Conservation (phyloP, 179 eudicot species). For the Silene vulgaris region DNA sequence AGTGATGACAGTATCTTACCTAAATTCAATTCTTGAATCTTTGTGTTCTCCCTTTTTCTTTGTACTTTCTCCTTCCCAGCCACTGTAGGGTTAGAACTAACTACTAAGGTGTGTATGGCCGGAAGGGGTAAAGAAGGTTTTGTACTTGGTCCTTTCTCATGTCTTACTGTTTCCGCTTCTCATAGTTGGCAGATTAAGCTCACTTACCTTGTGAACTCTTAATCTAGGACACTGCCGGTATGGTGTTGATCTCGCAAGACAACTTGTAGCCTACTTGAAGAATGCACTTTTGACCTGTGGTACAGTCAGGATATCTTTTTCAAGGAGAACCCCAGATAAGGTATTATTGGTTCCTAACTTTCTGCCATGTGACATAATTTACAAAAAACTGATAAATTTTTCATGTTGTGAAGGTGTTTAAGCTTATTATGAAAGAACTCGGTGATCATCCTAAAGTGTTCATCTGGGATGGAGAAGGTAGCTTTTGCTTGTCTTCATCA, state of each 20-base stretch:
- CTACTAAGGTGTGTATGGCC: background rate
- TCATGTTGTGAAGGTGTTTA: constrained; percentile 45
- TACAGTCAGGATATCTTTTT: constrained; percentile 65
- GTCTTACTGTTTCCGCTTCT: background rate
- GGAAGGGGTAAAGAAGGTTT: background rate
- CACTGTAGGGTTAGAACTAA: background rate
- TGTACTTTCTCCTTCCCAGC: background rate
- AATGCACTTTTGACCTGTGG: constrained; percentile 64
- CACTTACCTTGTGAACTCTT: constrained; percentile 7
- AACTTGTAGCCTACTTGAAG: constrained; percentile 57
- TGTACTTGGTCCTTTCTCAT: background rate
- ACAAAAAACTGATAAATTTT: background rate
- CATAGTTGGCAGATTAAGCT: constrained; percentile 2
- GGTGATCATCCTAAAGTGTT: constrained; percentile 70
- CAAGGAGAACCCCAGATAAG: constrained; percentile 83
- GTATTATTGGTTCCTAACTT: constrained; percentile 32
- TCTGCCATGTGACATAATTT: constrained; percentile 5
- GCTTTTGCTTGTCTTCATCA: constrained; percentile 10
- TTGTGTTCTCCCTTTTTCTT: constrained; percentile 4
- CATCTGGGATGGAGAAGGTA: constrained; percentile 97
- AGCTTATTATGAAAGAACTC: constrained; percentile 59
- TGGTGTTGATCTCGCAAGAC: constrained; percentile 79
- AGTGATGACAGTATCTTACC: background rate
- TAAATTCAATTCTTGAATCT: background rate
- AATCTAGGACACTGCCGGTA: constrained; percentile 66